phyloP scores from a whole-genome alignment of 495 filamentous ascomycete species.

The Aspergillus affinis region DNA sequence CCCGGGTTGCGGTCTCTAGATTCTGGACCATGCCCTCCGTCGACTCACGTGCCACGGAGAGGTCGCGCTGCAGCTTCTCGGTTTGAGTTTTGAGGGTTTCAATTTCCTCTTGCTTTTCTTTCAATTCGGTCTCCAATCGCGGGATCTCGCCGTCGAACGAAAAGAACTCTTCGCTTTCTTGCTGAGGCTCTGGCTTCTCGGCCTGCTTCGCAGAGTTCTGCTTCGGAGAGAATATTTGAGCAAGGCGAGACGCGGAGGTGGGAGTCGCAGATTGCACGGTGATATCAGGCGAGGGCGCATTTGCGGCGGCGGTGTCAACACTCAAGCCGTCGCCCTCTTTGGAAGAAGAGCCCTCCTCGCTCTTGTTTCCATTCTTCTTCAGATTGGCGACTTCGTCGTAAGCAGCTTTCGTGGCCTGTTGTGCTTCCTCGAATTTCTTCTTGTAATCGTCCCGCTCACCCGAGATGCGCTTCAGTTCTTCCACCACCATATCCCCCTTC shows the following conservation, averaged over 20 bases:
- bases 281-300: slow-evolving; percentile 16
- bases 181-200: slow-evolving; percentile 27
- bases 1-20: slow-evolving; percentile 58
- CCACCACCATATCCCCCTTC: slow-evolving; percentile 85
- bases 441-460: slow-evolving; percentile 78
- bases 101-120: slow-evolving; percentile 64
- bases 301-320: slow-evolving; percentile 21
- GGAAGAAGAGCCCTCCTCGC: slow-evolving; percentile 10
- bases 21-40: slow-evolving; percentile 63
- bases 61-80: slow-evolving; percentile 51
- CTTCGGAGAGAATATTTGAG: slow-evolving; percentile 4
- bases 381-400: slow-evolving; percentile 51
- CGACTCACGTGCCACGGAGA: slow-evolving; percentile 60
- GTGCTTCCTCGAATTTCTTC: slow-evolving; percentile 67
- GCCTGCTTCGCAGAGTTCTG: slow-evolving; percentile 12
- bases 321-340: slow-evolving; percentile 28
- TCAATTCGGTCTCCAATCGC: slow-evolving; percentile 59
- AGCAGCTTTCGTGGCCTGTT: slow-evolving; percentile 61
- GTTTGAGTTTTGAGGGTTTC: slow-evolving; percentile 63
- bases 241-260: slow-evolving; percentile 10
- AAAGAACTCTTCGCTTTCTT: slow-evolving; percentile 76
- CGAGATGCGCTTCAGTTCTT: slow-evolving; percentile 86
- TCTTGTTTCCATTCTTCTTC: slow-evolving; percentile 36
- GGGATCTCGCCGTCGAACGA: slow-evolving; percentile 79
- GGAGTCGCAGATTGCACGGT: slow-evolving; percentile 24